A percentile compares a stretch with the other conserved stretches of the same genome.
Evolutionary conservation across 768 basidiomycete species (phyloP).

Genomic region (Dacryopinax spathularia): DNA sequence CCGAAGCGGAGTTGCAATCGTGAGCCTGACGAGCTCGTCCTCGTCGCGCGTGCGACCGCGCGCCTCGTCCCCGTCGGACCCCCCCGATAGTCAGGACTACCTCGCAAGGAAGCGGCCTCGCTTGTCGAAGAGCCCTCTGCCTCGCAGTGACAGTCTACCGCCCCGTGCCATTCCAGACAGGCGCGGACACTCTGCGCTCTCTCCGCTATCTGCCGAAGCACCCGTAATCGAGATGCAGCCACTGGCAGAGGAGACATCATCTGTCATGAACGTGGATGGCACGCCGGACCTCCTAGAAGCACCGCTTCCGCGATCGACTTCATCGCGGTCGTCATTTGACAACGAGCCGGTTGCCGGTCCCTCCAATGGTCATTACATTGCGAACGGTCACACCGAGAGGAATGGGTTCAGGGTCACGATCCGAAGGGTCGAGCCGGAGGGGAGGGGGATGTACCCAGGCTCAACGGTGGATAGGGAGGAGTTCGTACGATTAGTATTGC

Average conservation of each 20-base stretch:
- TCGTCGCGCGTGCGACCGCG: neutral
- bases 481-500: conserved; percentile 75
- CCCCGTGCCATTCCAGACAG: neutral
- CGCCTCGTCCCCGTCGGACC: conserved; percentile 5
- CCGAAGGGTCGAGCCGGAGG: conserved; percentile 47
- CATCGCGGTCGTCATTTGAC: neutral
- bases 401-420: conserved; percentile 1
- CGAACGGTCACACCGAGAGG: neutral
- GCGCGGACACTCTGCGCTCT: neutral
- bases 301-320: neutral
- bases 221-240: neutral
- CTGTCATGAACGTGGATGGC: neutral
- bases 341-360: neutral
- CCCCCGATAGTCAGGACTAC: neutral
- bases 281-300: neutral
- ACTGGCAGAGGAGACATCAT: neutral
- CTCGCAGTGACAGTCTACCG: neutral
- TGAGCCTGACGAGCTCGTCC: neutral
- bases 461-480: conserved; percentile 69
- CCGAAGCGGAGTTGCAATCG: conserved; percentile 1
- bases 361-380: conserved; percentile 1
- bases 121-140: neutral
- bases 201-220: neutral
- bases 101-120: neutral
- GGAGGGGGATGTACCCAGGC: conserved; percentile 63